These are phyloP conservation scores for Orbilia oligospora DNA, from an alignment of 2,329 filamentous ascomycete species.

Conservation along the genomic window DNA sequence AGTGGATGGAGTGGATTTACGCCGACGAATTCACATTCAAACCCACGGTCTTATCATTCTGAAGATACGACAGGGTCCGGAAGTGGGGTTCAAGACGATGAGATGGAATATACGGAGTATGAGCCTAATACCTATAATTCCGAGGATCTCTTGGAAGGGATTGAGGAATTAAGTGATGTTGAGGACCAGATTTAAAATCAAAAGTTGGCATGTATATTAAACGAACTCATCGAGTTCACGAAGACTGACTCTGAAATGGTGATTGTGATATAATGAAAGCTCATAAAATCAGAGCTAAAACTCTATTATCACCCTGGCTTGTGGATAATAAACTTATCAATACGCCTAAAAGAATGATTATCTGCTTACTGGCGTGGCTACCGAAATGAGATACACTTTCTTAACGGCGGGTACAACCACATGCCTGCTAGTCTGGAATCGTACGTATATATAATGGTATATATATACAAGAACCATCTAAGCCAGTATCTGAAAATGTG, in stretches of 20 bases:
- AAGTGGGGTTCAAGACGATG: not conserved
- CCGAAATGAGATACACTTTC: not conserved
- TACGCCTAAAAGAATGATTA: too few species aligned
- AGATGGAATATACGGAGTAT: not conserved
- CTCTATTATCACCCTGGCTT: not conserved
- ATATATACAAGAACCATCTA: too few species aligned
- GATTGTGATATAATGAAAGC: not conserved
- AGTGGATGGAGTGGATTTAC: slow-evolving; percentile 41
- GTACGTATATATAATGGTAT: too few species aligned
- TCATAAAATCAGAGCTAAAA: not conserved
- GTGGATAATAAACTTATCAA: not conserved
- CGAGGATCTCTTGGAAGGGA: slow-evolving; percentile 25
- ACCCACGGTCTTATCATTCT: not conserved
- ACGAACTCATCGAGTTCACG: not conserved
- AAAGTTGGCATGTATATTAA: not conserved
- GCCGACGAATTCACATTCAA: not conserved
- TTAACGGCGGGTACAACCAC: not conserved
- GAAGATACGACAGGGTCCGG: not conserved
- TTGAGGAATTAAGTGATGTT: slow-evolving; percentile 51
- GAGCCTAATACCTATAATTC: not conserved
- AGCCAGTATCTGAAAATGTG: too few species aligned
- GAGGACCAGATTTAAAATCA: slow-evolving; percentile 49
- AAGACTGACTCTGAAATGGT: not conserved
- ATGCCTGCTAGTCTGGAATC: too few species aligned
- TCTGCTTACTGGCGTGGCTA: not conserved